A percentile compares a stretch with the other conserved stretches of the same genome.
Conservation (phyloP, 371 early-diverging fungal genomes). For the Actinomucor elegans region DNA sequence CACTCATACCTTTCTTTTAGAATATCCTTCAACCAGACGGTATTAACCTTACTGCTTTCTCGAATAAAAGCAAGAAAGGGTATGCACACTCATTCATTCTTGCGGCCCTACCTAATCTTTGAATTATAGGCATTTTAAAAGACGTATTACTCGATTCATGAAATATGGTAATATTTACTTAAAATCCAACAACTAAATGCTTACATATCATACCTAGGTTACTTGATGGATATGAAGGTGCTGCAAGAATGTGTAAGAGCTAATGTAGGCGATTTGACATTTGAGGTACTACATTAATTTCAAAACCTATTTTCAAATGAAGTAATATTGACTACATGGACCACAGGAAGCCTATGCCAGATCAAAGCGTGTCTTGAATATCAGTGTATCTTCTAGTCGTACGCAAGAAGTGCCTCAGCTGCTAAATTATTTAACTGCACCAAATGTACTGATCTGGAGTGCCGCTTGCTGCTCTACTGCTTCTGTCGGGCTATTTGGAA, state of each 20-base stretch:
- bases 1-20: slow-evolving; percentile 22
- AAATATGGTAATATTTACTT: slow-evolving; percentile 54
- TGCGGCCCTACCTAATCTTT: too few species aligned
- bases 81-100: not conserved
- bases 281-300: slow-evolving; percentile 54
- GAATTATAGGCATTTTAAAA: slow-evolving; percentile 45
- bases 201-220: slow-evolving; percentile 35
- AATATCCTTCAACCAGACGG: slow-evolving; percentile 59
- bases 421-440: slow-evolving; percentile 73
- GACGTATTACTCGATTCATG: slow-evolving; percentile 63
- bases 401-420: slow-evolving; percentile 71
- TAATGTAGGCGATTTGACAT: slow-evolving; percentile 75
- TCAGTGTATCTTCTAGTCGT: slow-evolving; percentile 67
- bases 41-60: slow-evolving; percentile 66
- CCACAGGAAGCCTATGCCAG: slow-evolving; percentile 66
- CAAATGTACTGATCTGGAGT: slow-evolving; percentile 77
- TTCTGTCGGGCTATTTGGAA: slow-evolving; percentile 58
- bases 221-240: slow-evolving; percentile 70
- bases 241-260: slow-evolving; percentile 64
- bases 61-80: slow-evolving; percentile 51
- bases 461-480: slow-evolving; percentile 74
- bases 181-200: not conserved
- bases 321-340: not conserved
- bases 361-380: slow-evolving; percentile 70
- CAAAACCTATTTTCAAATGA: not conserved